Evolutionary conservation across 139 green algal species (phyloP).

Genomic region (Ettlia oleoabundans): DNA sequence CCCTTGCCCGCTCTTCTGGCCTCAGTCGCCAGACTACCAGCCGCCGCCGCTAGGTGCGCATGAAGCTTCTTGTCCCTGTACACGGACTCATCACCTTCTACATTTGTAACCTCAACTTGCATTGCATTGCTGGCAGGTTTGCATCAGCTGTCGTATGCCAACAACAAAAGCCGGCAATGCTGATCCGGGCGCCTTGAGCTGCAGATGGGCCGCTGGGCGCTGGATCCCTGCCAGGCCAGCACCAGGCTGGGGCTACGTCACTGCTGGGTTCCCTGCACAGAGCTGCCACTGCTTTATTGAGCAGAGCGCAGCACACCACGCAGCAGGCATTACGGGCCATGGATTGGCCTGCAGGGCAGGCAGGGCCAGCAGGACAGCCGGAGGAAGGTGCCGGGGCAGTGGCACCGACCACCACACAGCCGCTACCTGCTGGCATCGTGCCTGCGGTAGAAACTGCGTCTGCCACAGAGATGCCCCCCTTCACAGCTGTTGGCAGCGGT

Average conservation of each 20-base stretch:
- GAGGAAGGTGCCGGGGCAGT: background rate
- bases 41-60: background rate
- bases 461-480: too few species aligned
- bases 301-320: constrained; percentile 2
- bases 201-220: background rate
- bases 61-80: background rate
- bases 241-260: background rate
- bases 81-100: too few species aligned
- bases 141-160: too few species aligned
- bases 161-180: too few species aligned
- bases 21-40: constrained; percentile 11
- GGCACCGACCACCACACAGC: too few species aligned
- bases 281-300: background rate
- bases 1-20: constrained; percentile 56
- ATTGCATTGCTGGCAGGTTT: background rate
- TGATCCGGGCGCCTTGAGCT: background rate
- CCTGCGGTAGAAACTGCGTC: too few species aligned
- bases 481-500: too few species aligned
- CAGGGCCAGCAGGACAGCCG: background rate
- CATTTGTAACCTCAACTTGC: background rate
- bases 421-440: too few species aligned
- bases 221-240: background rate
- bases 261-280: background rate
- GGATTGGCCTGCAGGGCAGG: constrained; percentile 40
- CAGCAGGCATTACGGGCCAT: constrained; percentile 41